Conservation (phyloP, 192 early-diverging fungal genomes). For the Mortierella claussenii region DNA sequence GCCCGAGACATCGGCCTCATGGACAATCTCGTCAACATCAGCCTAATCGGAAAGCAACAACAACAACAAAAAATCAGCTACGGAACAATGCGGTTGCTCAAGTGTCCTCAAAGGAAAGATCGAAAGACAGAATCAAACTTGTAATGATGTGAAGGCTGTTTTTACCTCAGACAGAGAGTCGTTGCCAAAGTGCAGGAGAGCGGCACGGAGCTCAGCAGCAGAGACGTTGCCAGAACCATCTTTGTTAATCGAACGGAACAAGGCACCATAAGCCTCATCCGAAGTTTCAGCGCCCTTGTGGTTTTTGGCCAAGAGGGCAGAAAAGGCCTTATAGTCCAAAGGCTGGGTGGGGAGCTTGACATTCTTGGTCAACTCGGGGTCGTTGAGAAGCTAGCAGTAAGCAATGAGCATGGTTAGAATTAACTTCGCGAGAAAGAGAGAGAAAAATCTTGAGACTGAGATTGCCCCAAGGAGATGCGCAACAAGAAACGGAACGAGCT, state of each 20-base stretch:
- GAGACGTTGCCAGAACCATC: conserved; percentile 51
- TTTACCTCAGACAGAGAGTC: conserved; percentile 47
- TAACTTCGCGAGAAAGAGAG: not conserved
- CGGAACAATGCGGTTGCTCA: not conserved
- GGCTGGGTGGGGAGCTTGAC: conserved; percentile 49
- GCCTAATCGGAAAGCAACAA: conserved; percentile 24
- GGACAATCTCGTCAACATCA: conserved; percentile 69
- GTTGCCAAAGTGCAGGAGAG: conserved; percentile 53
- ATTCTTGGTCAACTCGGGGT: conserved; percentile 35
- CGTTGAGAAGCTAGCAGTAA: conserved; percentile 33
- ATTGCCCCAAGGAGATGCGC: no score
- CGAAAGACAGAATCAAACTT: no score
- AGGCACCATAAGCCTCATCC: conserved; percentile 34
- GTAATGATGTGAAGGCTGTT: not conserved
- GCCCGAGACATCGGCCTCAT: conserved; percentile 84
- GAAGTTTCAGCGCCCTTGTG: conserved; percentile 49
- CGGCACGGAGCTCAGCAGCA: conserved; percentile 48
- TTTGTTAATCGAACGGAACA: conserved; percentile 49
- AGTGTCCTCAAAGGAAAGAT: no score
- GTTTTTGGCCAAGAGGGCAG: conserved; percentile 42
- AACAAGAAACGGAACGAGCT: no score
- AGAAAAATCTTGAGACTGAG: no score
- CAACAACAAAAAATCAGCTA: not conserved
- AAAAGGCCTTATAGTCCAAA: conserved; percentile 55
- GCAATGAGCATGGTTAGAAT: not conserved